phyloP scores from a whole-genome alignment of 805 yeast species.

The Pichia deserticola region DNA sequence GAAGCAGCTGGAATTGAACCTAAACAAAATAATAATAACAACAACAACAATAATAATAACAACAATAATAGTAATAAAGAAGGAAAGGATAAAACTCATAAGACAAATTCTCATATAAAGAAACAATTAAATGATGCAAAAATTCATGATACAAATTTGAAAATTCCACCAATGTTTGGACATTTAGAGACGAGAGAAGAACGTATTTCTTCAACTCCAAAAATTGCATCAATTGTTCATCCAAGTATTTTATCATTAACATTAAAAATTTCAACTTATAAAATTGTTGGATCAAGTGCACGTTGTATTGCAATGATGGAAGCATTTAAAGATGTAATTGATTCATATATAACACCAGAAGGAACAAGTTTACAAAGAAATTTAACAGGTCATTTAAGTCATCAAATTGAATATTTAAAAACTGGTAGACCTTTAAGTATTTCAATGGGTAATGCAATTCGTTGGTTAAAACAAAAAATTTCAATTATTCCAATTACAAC shows the following conservation, averaged over 20 bases:
- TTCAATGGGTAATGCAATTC: slow-evolving; percentile 95
- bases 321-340: slow-evolving; percentile 74
- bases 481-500: slow-evolving; percentile 72
- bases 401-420: slow-evolving; percentile 87
- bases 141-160: slow-evolving; percentile 34
- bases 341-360: slow-evolving; percentile 76
- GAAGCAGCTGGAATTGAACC: slow-evolving; percentile 10
- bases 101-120: slow-evolving; percentile 44
- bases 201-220: slow-evolving; percentile 51
- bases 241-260: slow-evolving; percentile 77
- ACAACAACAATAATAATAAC: no score
- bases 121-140: slow-evolving; percentile 48
- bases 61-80: no score
- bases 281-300: slow-evolving; percentile 83
- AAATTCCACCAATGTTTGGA: slow-evolving; percentile 62
- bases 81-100: slow-evolving; percentile 24
- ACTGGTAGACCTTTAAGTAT: slow-evolving; percentile 87
- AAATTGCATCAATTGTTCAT: slow-evolving; percentile 66
- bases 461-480: slow-evolving; percentile 95
- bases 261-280: slow-evolving; percentile 72
- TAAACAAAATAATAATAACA: background rate
- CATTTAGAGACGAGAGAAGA: slow-evolving; percentile 78
- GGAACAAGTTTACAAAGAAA: slow-evolving; percentile 83
- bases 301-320: slow-evolving; percentile 79
- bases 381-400: slow-evolving; percentile 77